Percentiles rank a stretch among this genome's conserved stretches.
These are phyloP conservation scores for Fusarium napiforme DNA, from an alignment of 2,329 filamentous ascomycete species.

Conservation along the genomic window DNA sequence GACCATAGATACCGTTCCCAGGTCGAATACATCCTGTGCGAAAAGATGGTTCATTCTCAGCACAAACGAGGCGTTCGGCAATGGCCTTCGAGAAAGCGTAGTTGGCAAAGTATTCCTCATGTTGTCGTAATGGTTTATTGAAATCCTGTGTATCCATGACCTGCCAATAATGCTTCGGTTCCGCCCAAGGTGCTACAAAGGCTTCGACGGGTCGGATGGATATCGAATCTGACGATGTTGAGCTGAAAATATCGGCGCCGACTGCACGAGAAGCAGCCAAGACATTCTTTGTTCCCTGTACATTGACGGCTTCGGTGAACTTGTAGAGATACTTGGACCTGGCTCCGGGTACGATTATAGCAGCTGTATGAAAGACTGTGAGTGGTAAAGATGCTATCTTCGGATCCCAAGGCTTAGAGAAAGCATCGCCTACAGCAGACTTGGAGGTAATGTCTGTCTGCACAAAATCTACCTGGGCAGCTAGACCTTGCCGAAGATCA, in stretches of 20 bases:
- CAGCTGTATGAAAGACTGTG: constrained; percentile 13
- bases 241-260: constrained; percentile 2
- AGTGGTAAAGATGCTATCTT: not conserved
- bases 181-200: constrained; percentile 3
- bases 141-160: not conserved
- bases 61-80: not conserved
- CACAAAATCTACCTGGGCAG: not conserved
- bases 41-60: not conserved
- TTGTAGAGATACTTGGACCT: constrained; percentile 6
- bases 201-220: not conserved
- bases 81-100: constrained; percentile 2
- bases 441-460: constrained; percentile 8
- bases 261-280: not conserved
- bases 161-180: constrained; percentile 2
- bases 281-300: constrained; percentile 11
- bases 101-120: not conserved
- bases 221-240: constrained; percentile 6
- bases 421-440: not conserved
- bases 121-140: not conserved
- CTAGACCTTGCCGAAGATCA: not conserved
- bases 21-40: constrained; percentile 18
- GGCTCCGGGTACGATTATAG: constrained; percentile 1
- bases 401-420: not conserved
- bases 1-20: constrained; percentile 6
- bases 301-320: not conserved